Evolutionary conservation across 1,139 yeast species (phyloP).

Genomic region (Sugiyamaella novakii): DNA sequence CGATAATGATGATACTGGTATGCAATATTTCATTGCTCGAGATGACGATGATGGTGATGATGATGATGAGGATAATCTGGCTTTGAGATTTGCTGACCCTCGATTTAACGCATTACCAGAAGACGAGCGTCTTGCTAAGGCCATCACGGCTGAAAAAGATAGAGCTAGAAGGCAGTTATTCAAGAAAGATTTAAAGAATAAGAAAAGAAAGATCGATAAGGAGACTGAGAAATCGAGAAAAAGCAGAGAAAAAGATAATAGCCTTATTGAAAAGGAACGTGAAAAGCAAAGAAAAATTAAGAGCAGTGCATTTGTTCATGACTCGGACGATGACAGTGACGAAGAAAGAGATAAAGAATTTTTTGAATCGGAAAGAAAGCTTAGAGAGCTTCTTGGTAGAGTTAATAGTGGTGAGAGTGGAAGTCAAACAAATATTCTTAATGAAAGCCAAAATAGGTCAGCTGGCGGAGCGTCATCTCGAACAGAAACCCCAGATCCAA

Average conservation of each 20-base stretch:
- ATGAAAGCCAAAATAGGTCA: constrained; percentile 2
- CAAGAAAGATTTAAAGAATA: constrained; percentile 11
- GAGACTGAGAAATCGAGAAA: constrained; percentile 21
- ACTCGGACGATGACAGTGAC: constrained; percentile 70
- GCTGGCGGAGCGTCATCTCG: background rate
- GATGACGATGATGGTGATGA: constrained; percentile 26
- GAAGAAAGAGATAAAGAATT: constrained; percentile 57
- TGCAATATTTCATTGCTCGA: constrained; percentile 21
- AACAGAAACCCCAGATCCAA: constrained; percentile 3
- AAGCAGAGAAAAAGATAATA: constrained; percentile 14
- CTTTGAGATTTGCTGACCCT: constrained; percentile 24
- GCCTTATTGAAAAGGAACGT: constrained; percentile 15
- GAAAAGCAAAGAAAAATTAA: constrained; percentile 23
- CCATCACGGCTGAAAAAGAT: constrained; percentile 24
- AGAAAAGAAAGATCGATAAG: constrained; percentile 26
- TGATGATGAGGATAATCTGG: constrained; percentile 26
- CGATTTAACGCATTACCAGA: constrained; percentile 29
- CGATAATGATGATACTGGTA: constrained; percentile 17
- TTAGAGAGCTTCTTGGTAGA: constrained; percentile 44
- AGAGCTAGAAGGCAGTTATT: constrained; percentile 19
- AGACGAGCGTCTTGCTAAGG: constrained; percentile 26
- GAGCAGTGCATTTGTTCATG: constrained; percentile 54
- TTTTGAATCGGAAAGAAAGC: constrained; percentile 58
- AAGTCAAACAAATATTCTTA: background rate
- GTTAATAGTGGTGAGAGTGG: constrained; percentile 12